Base-by-base conservation (phyloP, 148 eudicot genomes). In the Hydrangea macrophylla region DNA sequence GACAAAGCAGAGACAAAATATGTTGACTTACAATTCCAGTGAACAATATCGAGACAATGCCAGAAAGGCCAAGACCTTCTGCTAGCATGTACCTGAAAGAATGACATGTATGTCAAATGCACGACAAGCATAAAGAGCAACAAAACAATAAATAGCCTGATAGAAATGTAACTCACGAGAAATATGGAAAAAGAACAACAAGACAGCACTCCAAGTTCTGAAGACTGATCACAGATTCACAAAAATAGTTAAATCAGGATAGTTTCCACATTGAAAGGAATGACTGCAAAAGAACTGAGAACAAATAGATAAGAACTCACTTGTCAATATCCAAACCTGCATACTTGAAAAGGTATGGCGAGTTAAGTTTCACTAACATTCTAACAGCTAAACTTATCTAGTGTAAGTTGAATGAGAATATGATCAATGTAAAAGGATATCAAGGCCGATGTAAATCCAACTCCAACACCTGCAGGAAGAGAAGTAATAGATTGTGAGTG, bases 161-260 rank as follows among this genome's bases (percentile, higher is more conserved):
- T 37, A 55, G 33, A 55, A 30, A 56, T 44, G 27, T 36, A 24
- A 58, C 99, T 89, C 89, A 95, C 99, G 99, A 95, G 85, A 95
- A 95, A 75, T 95, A 95, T 36, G 97, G 99, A 67, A 95, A 95
- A 45, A 95, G 96, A 73, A 95, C 99, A 83, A 95, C 87, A 63
- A 95, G 92, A 74, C 99, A 95, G 87, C 96, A 82, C 79, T 95
- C 99, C 88, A 95, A 80, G 87, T 89, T 95, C 78, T 95, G 99
- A 70, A 95, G 99, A 79, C 99, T 95, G 90, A 77, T 60, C 25
- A 81, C 64, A 44, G 25, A 73, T 58, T 28, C 35, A 65, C 66
- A 68, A 64, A 39, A 78, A 56, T 36, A 74, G 53, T 50, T 17
- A 20, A 31, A 71, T 69, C 58, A 72, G 69, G 32, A 62, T 24